Evolutionary conservation across 2,329 filamentous ascomycete species (phyloP).

Genomic region (Aspergillus quadricinctus): DNA sequence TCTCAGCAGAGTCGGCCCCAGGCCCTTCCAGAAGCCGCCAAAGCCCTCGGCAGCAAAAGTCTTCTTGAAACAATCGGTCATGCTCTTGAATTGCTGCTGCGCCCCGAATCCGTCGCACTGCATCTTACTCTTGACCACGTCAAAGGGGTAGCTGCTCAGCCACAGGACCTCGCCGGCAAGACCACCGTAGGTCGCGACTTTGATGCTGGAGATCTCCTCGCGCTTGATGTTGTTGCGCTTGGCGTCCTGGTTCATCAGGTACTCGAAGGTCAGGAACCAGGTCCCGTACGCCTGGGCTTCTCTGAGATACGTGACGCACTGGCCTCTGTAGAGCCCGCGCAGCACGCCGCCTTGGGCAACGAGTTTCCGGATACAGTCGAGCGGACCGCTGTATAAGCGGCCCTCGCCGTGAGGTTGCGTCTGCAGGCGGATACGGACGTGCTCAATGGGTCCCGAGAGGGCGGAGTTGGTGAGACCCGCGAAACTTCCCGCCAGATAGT

Average conservation of each 20-base stretch:
- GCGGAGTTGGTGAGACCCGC: slow-evolving; percentile 86
- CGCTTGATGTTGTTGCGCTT: slow-evolving; percentile 70
- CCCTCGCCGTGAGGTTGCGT: slow-evolving; percentile 85
- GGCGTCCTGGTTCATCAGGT: slow-evolving; percentile 88
- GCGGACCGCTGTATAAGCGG: slow-evolving; percentile 74
- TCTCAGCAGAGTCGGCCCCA: slow-evolving; percentile 83
- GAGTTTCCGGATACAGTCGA: slow-evolving; percentile 88
- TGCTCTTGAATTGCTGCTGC: slow-evolving; percentile 67
- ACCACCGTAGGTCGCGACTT: slow-evolving; percentile 88
- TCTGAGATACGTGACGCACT: slow-evolving; percentile 76
- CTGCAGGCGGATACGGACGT: slow-evolving; percentile 92
- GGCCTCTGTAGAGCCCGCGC: slow-evolving; percentile 77
- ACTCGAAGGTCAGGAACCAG: slow-evolving; percentile 96
- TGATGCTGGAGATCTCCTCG: slow-evolving; percentile 73
- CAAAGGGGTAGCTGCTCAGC: slow-evolving; percentile 90
- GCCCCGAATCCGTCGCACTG: slow-evolving; percentile 88
- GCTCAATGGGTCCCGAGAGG: slow-evolving; percentile 89
- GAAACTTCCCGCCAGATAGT: slow-evolving; percentile 86
- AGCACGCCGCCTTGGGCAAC: slow-evolving; percentile 63
- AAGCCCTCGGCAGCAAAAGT: slow-evolving; percentile 73
- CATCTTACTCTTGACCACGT: slow-evolving; percentile 99
- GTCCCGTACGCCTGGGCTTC: slow-evolving; percentile 93
- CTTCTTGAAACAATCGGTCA: slow-evolving; percentile 85
- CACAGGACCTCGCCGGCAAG: slow-evolving; percentile 91
- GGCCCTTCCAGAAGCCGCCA: slow-evolving; percentile 89